A percentile compares a stretch with the other conserved stretches of the same genome.
Conservation (phyloP, 2,329 filamentous ascomycete species). For the Alternaria novae-zelandiae region DNA sequence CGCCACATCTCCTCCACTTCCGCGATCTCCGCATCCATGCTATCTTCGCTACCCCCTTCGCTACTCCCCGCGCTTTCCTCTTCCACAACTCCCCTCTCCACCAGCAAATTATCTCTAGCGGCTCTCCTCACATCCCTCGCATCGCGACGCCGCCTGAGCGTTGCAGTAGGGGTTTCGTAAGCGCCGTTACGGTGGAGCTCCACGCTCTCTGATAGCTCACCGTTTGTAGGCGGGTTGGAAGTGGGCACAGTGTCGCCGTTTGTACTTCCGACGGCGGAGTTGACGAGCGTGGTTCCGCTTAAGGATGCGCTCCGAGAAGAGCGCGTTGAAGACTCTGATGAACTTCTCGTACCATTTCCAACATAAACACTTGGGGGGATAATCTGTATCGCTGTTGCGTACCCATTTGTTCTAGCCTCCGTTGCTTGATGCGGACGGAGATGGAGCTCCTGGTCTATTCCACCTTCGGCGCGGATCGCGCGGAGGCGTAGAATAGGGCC, state of each 20-base stretch:
- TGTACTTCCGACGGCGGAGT: background rate
- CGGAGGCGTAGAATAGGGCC: background rate
- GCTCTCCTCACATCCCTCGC: background rate
- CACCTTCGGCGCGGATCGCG: background rate
- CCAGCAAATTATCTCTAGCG: background rate
- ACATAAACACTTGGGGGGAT: background rate
- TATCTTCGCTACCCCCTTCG: background rate
- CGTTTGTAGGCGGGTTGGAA: background rate
- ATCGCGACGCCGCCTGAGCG: background rate
- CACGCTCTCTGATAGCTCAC: background rate
- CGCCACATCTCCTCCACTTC: background rate
- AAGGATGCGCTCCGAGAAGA: background rate
- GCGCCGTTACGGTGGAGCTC: background rate
- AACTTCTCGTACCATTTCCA: background rate
- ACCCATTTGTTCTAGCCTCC: background rate
- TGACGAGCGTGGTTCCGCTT: background rate
- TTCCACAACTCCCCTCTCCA: background rate
- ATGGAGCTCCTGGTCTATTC: background rate
- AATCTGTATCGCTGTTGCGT: background rate
- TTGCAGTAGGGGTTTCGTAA: background rate
- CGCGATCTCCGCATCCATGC: background rate
- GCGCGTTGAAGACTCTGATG: background rate
- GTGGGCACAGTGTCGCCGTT: background rate
- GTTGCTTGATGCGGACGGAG: background rate
- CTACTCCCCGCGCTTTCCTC: background rate